Percentiles rank a stretch among this genome's conserved stretches.
Evolutionary conservation across 2,329 filamentous ascomycete genomes (phyloP).

Genomic region (Fusarium sp.): DNA sequence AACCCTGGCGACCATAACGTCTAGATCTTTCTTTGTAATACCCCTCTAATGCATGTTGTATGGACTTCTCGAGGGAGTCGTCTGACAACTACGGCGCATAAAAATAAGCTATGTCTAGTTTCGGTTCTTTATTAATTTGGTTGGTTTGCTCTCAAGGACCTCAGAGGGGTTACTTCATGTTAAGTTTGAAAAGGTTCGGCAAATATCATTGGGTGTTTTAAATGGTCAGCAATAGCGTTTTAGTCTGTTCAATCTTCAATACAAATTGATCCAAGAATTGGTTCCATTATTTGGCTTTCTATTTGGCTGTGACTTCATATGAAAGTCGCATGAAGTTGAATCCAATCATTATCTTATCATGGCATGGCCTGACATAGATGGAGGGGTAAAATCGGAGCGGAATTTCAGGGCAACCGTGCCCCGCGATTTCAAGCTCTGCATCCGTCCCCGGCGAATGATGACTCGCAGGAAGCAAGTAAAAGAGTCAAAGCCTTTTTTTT

Average conservation of each 20-base stretch:
- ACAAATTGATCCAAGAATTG: conserved; percentile 15
- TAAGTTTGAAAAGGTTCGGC: conserved; percentile 6
- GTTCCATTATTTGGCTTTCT: background rate
- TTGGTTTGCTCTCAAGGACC: conserved; percentile 14
- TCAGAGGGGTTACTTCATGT: background rate
- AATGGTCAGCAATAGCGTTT: conserved; percentile 24
- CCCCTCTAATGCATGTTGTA: conserved; percentile 35
- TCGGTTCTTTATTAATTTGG: conserved; percentile 28
- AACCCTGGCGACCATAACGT: conserved; percentile 39
- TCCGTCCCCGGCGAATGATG: conserved; percentile 22
- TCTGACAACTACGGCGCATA: conserved; percentile 36
- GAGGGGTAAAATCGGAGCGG: conserved; percentile 35
- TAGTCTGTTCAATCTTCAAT: conserved; percentile 21
- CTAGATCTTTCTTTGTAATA: conserved; percentile 17
- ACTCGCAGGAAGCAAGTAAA: conserved; percentile 23
- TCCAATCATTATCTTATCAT: background rate
- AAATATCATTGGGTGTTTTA: conserved; percentile 20
- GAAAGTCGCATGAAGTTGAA: background rate
- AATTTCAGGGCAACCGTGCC: conserved; percentile 32
- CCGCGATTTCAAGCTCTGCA: conserved; percentile 26
- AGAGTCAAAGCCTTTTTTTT: conserved; percentile 42
- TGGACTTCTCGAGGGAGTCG: conserved; percentile 13
- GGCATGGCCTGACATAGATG: conserved; percentile 7
- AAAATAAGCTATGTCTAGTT: conserved; percentile 33
- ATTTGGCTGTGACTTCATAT: background rate